Evolutionary conservation across 345 rosid species (phyloP).

Genomic region (Gossypium arboreum): DNA sequence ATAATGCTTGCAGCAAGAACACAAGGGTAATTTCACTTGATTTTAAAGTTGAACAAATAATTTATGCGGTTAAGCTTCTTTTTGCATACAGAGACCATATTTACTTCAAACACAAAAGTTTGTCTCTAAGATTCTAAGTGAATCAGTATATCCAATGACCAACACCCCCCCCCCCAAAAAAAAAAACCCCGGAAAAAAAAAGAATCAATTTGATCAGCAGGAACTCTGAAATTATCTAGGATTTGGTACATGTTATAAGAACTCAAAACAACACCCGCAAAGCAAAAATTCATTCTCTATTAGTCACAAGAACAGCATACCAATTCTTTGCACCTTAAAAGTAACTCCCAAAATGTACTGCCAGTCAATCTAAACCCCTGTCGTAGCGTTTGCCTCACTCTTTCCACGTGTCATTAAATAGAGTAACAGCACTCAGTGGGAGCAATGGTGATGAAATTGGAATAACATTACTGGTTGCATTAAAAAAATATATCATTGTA

Average conservation of each 20-base stretch:
- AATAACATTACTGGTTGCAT: neutral
- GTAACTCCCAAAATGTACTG: constrained; percentile 11
- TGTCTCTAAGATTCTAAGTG: neutral
- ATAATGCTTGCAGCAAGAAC: neutral
- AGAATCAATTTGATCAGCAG: neutral
- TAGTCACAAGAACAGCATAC: neutral
- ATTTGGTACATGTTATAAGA: neutral
- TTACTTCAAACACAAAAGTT: neutral
- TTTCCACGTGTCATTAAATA: constrained; percentile 46
- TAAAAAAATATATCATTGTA: neutral
- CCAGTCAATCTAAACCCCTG: constrained; percentile 41
- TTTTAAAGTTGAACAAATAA: neutral
- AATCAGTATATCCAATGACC: neutral
- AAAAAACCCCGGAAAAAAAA: no score
- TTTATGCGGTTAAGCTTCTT: neutral
- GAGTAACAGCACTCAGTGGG: neutral
- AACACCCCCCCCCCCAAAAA: no score
- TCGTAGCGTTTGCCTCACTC: constrained; percentile 53
- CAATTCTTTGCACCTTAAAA: constrained; percentile 28
- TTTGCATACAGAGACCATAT: neutral
- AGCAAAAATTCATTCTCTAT: neutral
- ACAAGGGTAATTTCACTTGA: neutral
- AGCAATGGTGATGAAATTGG: no score
- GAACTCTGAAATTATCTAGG: neutral
- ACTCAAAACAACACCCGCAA: neutral